A percentile compares a stretch with the other conserved stretches of the same genome.
These are phyloP conservation scores for Sanghuangporus sanghuang DNA, from an alignment of 1,284 basidiomycete species.

Conservation along the genomic window DNA sequence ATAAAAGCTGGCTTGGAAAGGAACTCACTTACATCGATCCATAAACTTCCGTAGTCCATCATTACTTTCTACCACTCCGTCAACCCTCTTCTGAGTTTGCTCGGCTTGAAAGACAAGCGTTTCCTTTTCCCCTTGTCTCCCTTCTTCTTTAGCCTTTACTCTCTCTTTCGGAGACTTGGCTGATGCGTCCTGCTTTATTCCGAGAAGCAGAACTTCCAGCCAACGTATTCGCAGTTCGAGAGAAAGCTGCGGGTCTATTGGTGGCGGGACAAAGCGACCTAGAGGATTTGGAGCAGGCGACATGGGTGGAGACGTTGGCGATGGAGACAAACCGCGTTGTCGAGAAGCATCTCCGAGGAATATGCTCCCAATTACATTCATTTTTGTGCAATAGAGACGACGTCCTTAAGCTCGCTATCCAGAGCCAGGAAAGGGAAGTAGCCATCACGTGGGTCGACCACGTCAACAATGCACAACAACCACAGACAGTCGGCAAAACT, in stretches of 20 bases:
- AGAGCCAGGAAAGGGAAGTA: too few species aligned
- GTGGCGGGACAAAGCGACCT: conserved; percentile 2
- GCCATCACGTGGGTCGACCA: too few species aligned
- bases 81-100: conserved; percentile 52
- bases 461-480: too few species aligned
- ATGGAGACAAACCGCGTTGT: conserved; percentile 51
- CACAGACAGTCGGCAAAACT: too few species aligned
- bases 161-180: conserved; percentile 30
- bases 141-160: conserved; percentile 25
- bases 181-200: conserved; percentile 45
- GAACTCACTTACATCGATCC: conserved; percentile 52
- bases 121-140: conserved; percentile 39
- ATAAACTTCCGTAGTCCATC: conserved; percentile 71
- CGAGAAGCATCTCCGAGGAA: conserved; percentile 71
- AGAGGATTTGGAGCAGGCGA: not conserved
- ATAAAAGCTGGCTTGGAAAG: not conserved
- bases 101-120: conserved; percentile 54
- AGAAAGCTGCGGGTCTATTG: conserved; percentile 58
- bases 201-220: conserved; percentile 70
- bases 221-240: conserved; percentile 68
- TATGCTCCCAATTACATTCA: conserved; percentile 50
- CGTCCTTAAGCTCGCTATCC: not conserved
- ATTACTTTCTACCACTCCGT: conserved; percentile 54
- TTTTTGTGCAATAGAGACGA: not conserved
- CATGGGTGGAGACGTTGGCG: conserved; percentile 47